Conservation (phyloP, 108 stramenopile genomes). For the Conticribra weissflogii region DNA sequence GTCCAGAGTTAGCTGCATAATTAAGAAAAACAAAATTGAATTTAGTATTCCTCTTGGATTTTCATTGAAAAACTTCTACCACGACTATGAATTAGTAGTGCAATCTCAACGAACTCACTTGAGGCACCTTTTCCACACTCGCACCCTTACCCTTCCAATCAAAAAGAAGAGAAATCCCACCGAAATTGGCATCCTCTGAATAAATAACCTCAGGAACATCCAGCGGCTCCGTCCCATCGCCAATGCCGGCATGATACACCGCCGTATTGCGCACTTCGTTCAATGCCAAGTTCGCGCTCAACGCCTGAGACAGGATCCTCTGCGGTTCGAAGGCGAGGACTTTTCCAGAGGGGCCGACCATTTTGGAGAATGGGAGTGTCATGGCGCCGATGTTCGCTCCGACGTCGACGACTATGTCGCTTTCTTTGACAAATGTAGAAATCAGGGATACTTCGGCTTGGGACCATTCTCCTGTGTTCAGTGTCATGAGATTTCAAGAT, state of each 20-base stretch:
- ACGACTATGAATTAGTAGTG: not conserved
- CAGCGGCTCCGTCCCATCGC: not conserved
- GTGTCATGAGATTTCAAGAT: too few species aligned
- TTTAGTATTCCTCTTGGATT: too few species aligned
- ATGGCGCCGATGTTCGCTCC: constrained; percentile 28
- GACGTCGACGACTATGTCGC: constrained; percentile 18
- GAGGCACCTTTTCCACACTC: not conserved
- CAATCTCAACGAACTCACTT: not conserved
- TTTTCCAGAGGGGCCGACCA: constrained; percentile 14
- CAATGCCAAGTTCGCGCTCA: constrained; percentile 24
- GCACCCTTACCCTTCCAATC: constrained; percentile 9
- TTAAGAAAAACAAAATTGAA: too few species aligned
- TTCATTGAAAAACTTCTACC: too few species aligned
- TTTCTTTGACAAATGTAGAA: not conserved
- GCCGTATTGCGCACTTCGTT: constrained; percentile 18
- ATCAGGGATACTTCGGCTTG: constrained; percentile 5
- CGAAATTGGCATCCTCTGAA: constrained; percentile 13
- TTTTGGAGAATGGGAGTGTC: constrained; percentile 12
- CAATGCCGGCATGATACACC: constrained; percentile 15
- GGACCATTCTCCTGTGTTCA: constrained; percentile 7
- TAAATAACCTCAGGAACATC: constrained; percentile 24
- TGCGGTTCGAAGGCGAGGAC: constrained; percentile 25
- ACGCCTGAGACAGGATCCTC: constrained; percentile 9
- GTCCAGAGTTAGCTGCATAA: constrained; percentile 16
- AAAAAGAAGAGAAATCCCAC: constrained; percentile 7